phyloP scores from a whole-genome alignment of 2,329 filamentous ascomycete genomes.

The Aspergillus sp. region DNA sequence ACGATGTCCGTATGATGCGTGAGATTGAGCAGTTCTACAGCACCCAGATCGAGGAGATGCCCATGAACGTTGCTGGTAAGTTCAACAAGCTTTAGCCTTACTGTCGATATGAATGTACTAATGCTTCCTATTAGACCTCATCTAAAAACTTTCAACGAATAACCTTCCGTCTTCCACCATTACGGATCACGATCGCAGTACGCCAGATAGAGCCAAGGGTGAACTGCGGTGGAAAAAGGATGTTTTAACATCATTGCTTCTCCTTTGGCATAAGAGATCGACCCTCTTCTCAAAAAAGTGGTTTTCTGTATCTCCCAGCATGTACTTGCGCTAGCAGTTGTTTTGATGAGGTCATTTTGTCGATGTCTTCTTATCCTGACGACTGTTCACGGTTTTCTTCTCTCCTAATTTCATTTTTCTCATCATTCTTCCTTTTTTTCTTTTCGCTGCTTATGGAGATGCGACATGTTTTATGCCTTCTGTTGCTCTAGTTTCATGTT shows the following conservation, averaged over 20 bases:
- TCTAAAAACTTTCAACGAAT: slow-evolving; percentile 30
- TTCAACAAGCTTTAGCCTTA: slow-evolving; percentile 5
- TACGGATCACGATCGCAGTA: slow-evolving; percentile 32
- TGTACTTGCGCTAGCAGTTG: slow-evolving; percentile 23
- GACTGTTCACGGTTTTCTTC: slow-evolving; percentile 28
- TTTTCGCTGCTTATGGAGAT: slow-evolving; percentile 28
- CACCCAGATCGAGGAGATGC: slow-evolving; percentile 99
- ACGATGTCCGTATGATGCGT: slow-evolving; percentile 99
- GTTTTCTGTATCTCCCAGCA: slow-evolving; percentile 31
- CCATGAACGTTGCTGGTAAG: slow-evolving; percentile 73
- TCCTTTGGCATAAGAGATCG: slow-evolving; percentile 17
- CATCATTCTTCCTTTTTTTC: slow-evolving; percentile 13
- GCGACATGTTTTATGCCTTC: slow-evolving; percentile 29
- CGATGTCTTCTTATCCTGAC: background rate
- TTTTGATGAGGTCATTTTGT: background rate
- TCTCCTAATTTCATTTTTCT: too few species aligned
- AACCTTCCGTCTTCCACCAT: slow-evolving; percentile 23
- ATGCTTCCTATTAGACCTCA: slow-evolving; percentile 26
- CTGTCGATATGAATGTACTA: too few species aligned
- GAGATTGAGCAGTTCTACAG: slow-evolving; percentile 99
- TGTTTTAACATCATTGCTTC: slow-evolving; percentile 19
- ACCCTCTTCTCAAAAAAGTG: slow-evolving; percentile 30
- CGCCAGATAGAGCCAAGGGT: slow-evolving; percentile 19
- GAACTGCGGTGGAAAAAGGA: slow-evolving; percentile 18
- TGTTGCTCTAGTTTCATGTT: slow-evolving; percentile 27